Evolutionary conservation across 2,329 filamentous ascomycete genomes (phyloP), one percentile per base, ranked within the genome.

Genomic region (Claviceps sp.): DNA sequence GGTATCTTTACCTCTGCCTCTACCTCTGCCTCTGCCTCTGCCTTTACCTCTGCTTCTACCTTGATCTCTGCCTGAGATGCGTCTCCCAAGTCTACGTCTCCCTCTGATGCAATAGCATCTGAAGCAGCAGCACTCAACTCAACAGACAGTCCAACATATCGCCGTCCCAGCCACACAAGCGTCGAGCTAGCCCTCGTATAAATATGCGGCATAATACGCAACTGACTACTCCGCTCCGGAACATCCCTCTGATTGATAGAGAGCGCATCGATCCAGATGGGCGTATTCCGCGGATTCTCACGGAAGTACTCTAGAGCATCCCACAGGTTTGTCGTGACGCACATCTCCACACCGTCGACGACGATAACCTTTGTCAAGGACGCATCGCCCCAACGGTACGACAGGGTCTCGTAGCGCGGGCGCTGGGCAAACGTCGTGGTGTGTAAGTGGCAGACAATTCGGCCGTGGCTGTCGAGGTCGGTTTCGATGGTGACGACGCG

Each of bases 181-280:
- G 58, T 58, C 11, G 48, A 43, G 14, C 40, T 45, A 8, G 57
- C 57, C 16, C 50, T 49, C 1, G 49, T 44, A 51, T 57, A 60
- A n/a, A 59, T 59, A 36, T 55, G 52, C 43, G 53, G 52, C 58
- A 58, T 60, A 29, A 59, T 53, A 22, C 52, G 51, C 39, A 61
- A 39, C 52, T 61, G 55, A 11, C 50, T 39, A 34, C 29, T 55
- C 26, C 55, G 53, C 49, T 60, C 59, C 4, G 44, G 34, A 2
- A 51, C 34, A 46, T 58, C 52, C 1, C 34, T 38, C 53, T 61
- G 59, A 44, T 59, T 56, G 20, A 54, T 56, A 17, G 48, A 56
- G 26, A 56, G 47, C 38, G 54, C 54, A 37, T 56, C 54, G n/a
- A 59, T 56, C 58, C 57, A 61, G 8, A 60, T 43, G 38, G 53